Evolutionary conservation across 805 yeast genomes (phyloP), one percentile per base, ranked within the genome.

Genomic region (Candida maesae): DNA sequence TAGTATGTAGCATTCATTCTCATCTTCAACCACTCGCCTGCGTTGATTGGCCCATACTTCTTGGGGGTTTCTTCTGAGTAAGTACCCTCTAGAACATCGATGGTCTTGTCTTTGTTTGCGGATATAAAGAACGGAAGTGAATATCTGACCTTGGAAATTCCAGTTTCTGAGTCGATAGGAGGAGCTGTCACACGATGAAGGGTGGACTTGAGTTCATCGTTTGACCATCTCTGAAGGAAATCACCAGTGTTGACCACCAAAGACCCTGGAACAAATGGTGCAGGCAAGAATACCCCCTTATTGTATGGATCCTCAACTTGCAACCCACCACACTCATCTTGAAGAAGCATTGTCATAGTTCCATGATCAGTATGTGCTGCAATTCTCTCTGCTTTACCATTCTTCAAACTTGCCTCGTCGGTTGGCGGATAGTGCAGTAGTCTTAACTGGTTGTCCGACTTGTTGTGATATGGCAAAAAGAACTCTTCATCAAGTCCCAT

Each of bases 281-380:
- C 59, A 11, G 40, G 35, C 7, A 55, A 14, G 35, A 52, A 56
- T 2, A 29, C 33, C 5, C 56, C 55, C 15, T 44, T 45, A 3
- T 46, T 35, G 18, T 30, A 38, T 1, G 51, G 53, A 15, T 44
- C 32, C 38, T 53, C 56, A n/a, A 54, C 60, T 36, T 55, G 54
- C 7, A 55, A 37, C 3, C 59, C 59, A 18, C 59, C 60, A 43
- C 53, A 46, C 19, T 37, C 39, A 38, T 55, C 60, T 41, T 55
- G 60, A 5, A 52, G 31, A 7, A 54, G 33, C 54, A 55, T 51
- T 0, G 59, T 55, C 16, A 55, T 20, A 6, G 59, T 54, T 19
- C 59, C 60, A 35, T 51, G 51, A 27, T 55, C 60, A 4, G 59
- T 55, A 21, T 55, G 60, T 5, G 58, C 57, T 14, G 53, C 60